These are phyloP conservation scores for Daldinia grandis DNA, from an alignment of 495 filamentous ascomycete genomes.

Conservation along the genomic window DNA sequence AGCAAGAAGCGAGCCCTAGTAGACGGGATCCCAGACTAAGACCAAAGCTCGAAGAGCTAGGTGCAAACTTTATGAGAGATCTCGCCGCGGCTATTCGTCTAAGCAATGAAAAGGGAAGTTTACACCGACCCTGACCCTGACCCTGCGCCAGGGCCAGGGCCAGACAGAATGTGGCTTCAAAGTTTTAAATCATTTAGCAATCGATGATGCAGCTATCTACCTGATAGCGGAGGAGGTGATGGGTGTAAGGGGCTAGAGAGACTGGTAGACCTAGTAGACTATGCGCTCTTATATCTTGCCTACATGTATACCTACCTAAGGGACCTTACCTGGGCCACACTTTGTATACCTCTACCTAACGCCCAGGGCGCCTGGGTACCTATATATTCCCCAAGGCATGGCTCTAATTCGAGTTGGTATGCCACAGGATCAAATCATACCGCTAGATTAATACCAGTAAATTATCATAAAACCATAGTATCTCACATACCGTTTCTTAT, in stretches of 20 bases:
- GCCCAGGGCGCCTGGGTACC: not conserved
- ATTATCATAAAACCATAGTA: not conserved
- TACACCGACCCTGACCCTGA: not conserved
- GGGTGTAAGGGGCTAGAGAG: not conserved
- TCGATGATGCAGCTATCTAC: not conserved
- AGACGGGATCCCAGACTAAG: not conserved
- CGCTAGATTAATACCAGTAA: not conserved
- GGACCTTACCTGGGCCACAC: no score
- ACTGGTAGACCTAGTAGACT: not conserved
- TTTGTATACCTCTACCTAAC: not conserved
- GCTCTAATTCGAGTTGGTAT: not conserved
- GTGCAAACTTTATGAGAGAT: slow-evolving; percentile 34
- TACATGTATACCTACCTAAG: not conserved
- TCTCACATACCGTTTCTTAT: not conserved
- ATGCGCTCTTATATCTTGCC: not conserved
- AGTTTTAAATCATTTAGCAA: not conserved
- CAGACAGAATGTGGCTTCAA: not conserved
- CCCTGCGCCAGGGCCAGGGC: no score
- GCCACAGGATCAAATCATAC: not conserved
- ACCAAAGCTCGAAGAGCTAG: slow-evolving; percentile 2
- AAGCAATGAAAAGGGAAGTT: not conserved
- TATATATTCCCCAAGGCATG: not conserved
- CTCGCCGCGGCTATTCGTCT: slow-evolving; percentile 28
- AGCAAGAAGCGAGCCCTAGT: not conserved
- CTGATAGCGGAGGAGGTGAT: not conserved